Conservation (phyloP, 1,284 basidiomycete species). For the Fereydounia khargensis region DNA sequence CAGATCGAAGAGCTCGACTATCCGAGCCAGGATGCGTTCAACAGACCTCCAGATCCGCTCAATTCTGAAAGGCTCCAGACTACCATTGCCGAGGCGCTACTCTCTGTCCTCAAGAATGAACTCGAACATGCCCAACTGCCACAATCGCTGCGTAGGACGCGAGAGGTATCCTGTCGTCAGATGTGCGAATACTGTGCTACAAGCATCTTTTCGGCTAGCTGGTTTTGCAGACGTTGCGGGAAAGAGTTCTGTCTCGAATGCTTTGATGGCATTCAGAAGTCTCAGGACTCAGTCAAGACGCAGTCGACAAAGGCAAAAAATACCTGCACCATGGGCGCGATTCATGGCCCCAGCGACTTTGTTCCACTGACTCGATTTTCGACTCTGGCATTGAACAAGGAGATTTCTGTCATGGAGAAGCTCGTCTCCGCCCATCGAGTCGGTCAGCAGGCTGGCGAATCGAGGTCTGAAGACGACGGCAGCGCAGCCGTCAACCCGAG, state of each 20-base stretch:
- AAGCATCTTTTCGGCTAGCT: conserved; percentile 82
- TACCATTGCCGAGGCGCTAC: conserved; percentile 13
- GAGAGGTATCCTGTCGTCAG: conserved; percentile 30
- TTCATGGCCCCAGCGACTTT: conserved; percentile 62
- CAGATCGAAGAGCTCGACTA: conserved; percentile 15
- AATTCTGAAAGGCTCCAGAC: conserved; percentile 1
- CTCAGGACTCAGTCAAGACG: no score
- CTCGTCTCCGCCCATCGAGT: conserved; percentile 27
- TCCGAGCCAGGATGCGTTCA: not conserved
- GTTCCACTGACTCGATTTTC: conserved; percentile 71
- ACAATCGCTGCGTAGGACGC: conserved; percentile 8
- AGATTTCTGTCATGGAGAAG: conserved; percentile 67
- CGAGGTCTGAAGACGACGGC: not conserved
- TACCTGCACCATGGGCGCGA: conserved; percentile 61
- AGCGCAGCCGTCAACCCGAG: conserved; percentile 26
- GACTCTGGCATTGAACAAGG: conserved; percentile 66
- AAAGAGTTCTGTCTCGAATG: conserved; percentile 85
- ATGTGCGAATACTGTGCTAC: conserved; percentile 78
- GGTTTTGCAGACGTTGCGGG: conserved; percentile 85
- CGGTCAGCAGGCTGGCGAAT: not conserved
- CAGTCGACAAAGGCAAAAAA: not conserved
- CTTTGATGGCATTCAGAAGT: conserved; percentile 65
- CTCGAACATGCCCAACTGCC: conserved; percentile 15
- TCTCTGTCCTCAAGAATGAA: conserved; percentile 15
- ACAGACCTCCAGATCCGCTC: conserved; percentile 5